A percentile compares a stretch with the other conserved stretches of the same genome.
Conservation (phyloP, 768 basidiomycete species). For the Zangia roseola region DNA sequence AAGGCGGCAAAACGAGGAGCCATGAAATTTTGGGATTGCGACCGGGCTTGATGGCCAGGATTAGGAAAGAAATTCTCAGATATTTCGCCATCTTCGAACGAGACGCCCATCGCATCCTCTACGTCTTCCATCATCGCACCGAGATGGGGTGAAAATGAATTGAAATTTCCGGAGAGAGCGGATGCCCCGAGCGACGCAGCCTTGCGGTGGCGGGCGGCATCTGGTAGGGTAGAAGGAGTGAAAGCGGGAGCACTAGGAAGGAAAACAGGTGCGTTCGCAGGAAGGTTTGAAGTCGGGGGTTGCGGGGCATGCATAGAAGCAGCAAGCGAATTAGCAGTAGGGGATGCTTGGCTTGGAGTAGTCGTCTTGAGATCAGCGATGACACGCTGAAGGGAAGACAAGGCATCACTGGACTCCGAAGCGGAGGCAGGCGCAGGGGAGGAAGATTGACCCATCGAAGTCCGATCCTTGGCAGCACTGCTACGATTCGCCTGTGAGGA, state of each 20-base stretch:
- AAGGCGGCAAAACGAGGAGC: conserved; percentile 87
- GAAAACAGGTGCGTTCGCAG: conserved; percentile 70
- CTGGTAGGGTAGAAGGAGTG: conserved; percentile 40
- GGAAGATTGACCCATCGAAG: conserved; percentile 38
- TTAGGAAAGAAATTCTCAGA: conserved; percentile 52
- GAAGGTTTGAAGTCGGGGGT: conserved; percentile 46
- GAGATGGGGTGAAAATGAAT: conserved; percentile 74
- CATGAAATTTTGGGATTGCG: conserved; percentile 81
- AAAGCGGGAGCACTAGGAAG: conserved; percentile 65
- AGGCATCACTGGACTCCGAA: conserved; percentile 72
- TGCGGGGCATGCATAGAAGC: conserved; percentile 51
- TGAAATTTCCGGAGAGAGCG: conserved; percentile 58
- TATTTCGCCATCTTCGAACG: conserved; percentile 81
- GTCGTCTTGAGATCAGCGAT: conserved; percentile 92
- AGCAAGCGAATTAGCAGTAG: conserved; percentile 38
- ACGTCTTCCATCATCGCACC: conserved; percentile 83
- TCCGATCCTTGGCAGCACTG: conserved; percentile 46
- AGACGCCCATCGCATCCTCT: conserved; percentile 53
- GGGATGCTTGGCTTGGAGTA: conserved; percentile 49
- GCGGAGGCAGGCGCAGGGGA: conserved; percentile 49
- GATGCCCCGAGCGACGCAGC: conserved; percentile 69
- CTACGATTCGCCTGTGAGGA: conserved; percentile 57
- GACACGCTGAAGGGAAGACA: conserved; percentile 87
- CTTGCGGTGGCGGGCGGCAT: conserved; percentile 76
- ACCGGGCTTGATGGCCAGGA: conserved; percentile 61